Conservation (phyloP, 176 grass and related monocot species). For the Hsuehochloa calcarea region DNA sequence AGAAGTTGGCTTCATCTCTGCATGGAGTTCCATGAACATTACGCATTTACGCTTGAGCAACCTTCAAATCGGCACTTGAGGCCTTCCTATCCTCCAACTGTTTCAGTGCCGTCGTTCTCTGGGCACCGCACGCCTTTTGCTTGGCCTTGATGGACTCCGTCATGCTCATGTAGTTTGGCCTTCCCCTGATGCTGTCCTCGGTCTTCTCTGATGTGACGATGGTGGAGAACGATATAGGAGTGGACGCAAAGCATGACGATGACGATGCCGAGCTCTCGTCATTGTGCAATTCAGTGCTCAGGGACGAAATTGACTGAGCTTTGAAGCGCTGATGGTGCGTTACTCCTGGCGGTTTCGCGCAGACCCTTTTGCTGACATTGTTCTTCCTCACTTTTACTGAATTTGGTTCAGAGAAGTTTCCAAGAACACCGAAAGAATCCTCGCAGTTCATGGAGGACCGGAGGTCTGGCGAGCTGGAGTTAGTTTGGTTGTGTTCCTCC, state of each 20-base stretch:
- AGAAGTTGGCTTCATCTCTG: conserved; percentile 30
- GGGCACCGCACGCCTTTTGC: conserved; percentile 38
- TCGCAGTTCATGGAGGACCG: conserved; percentile 38
- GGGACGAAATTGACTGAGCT: conserved; percentile 57
- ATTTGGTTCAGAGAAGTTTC: conserved; percentile 51
- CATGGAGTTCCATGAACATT: neutral
- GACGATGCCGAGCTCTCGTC: conserved; percentile 82
- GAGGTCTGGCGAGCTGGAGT: conserved; percentile 37
- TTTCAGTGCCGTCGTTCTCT: conserved; percentile 27
- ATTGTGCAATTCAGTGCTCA: conserved; percentile 75
- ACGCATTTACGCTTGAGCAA: conserved; percentile 10
- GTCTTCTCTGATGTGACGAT: conserved; percentile 57
- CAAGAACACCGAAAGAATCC: conserved; percentile 32
- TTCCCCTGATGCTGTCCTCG: conserved; percentile 31
- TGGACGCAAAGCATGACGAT: conserved; percentile 67
- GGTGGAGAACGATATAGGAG: conserved; percentile 60
- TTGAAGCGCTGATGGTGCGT: conserved; percentile 43
- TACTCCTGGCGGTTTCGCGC: conserved; percentile 50
- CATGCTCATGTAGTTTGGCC: conserved; percentile 92
- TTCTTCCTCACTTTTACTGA: conserved; percentile 76
- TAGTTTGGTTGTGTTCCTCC: conserved; percentile 74
- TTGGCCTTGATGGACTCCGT: conserved; percentile 90
- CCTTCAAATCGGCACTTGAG: conserved; percentile 40
- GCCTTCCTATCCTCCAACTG: conserved; percentile 44
- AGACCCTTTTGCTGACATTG: conserved; percentile 60